A percentile compares a stretch with the other conserved stretches of the same genome.
Evolutionary conservation across 306 rosid genomes (phyloP).

Genomic region (Fagus sylvatica): DNA sequence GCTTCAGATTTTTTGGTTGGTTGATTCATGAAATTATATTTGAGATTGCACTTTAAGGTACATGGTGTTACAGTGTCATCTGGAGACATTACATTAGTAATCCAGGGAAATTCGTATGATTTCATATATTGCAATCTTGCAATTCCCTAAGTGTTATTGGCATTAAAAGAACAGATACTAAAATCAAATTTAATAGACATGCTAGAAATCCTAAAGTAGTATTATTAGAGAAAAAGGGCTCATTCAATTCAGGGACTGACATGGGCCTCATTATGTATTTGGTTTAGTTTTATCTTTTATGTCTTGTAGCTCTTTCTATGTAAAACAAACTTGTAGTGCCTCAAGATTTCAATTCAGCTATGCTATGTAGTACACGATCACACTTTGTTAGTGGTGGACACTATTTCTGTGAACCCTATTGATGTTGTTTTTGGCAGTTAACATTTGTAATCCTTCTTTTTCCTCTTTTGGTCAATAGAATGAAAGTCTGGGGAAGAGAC

Average conservation of each 20-base stretch:
- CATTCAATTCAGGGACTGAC: background rate
- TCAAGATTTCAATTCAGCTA: background rate
- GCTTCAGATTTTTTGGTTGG: background rate
- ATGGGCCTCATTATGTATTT: background rate
- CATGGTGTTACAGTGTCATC: background rate
- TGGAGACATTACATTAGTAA: background rate
- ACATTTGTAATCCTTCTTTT: slow-evolving; percentile 12
- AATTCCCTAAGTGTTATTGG: background rate
- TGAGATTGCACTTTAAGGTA: background rate
- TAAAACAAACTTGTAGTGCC: background rate
- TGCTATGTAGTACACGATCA: background rate
- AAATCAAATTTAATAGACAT: slow-evolving; percentile 1
- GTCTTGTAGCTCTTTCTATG: background rate
- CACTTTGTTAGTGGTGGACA: background rate
- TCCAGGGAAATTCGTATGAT: background rate
- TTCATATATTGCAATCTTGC: background rate
- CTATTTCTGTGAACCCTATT: background rate
- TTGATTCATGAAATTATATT: background rate
- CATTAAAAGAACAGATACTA: background rate
- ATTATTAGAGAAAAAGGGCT: background rate
- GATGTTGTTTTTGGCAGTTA: background rate
- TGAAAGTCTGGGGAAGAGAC: slow-evolving; percentile 88
- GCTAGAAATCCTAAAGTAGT: background rate
- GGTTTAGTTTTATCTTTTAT: background rate
- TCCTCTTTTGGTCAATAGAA: slow-evolving; percentile 41